Evolutionary conservation across 345 rosid species (phyloP).

Genomic region (Angophora floribunda): DNA sequence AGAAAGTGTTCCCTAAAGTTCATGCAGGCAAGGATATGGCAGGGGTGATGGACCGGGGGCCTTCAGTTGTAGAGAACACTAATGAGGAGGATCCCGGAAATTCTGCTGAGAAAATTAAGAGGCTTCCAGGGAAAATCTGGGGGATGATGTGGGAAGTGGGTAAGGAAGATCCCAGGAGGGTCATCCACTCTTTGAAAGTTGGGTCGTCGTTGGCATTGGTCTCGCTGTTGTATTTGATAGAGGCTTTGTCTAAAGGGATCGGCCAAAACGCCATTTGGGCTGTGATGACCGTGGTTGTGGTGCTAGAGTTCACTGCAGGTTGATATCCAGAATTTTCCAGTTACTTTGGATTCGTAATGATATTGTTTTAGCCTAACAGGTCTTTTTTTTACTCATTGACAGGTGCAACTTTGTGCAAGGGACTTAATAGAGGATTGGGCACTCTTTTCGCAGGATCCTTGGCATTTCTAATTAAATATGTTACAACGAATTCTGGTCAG

Average conservation of each 20-base stretch:
- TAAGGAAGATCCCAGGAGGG: constrained; percentile 67
- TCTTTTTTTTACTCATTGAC: not conserved
- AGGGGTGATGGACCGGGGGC: not conserved
- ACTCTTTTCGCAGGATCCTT: constrained; percentile 65
- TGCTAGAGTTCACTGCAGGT: constrained; percentile 78
- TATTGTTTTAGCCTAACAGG: not conserved
- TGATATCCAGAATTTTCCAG: not conserved
- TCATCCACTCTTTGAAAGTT: constrained; percentile 72
- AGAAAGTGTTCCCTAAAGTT: constrained; percentile 17
- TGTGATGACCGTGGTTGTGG: constrained; percentile 83
- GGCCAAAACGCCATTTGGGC: constrained; percentile 74
- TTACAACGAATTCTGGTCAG: constrained; percentile 40
- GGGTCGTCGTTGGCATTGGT: constrained; percentile 64
- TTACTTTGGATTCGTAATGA: not conserved
- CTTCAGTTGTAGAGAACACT: not conserved
- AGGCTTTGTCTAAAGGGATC: constrained; percentile 56
- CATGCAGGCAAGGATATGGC: constrained; percentile 20
- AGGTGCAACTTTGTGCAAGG: constrained; percentile 87
- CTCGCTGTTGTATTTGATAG: constrained; percentile 46
- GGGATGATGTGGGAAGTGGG: constrained; percentile 34
- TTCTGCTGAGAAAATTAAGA: constrained; percentile 15
- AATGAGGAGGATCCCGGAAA: not conserved
- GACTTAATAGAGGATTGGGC: constrained; percentile 78
- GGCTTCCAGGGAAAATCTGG: constrained; percentile 12
- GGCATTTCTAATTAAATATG: constrained; percentile 55